Evolutionary conservation across 163 green algal species (phyloP), one percentile per base, ranked within the genome.

Genomic region (Scenedesmus sp.): DNA sequence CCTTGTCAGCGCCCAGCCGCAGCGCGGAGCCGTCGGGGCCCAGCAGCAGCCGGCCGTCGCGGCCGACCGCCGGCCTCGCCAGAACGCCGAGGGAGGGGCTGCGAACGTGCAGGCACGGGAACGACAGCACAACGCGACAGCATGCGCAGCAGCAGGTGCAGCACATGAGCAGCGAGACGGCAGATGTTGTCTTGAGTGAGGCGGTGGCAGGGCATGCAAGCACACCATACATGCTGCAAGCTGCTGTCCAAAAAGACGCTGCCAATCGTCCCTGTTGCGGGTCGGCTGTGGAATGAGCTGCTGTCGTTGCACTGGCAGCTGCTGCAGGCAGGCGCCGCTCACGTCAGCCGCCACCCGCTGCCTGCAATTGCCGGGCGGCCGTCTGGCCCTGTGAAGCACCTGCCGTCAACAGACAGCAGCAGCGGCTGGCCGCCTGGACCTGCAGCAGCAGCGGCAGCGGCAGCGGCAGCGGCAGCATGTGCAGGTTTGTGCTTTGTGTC

Each of bases 351-450:
- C 5, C 40, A 22, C 1, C 82, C 82, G 6, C 33, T n/a, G 30
- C 13, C 4, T 26, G 37, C n/a, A 4, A 87, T 51, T 37, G 44
- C 82, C 5, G 82, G 82, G 16, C 42, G 30, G 1, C 82, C 82
- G 1, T 87, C n/a, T 4, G 82, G 82, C 15, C 51, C 82, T 13
- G 42, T 46, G n/a, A 87, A 87, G 49, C 82, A 87, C 82, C 79
- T 87, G 46, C 82, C 82, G 26, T 87, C 82, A 49, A 87, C 46
- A 0, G 82, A 87, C 51, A 87, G 59, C 82, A 43, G 51, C 51
- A 87, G 46, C 82, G 53, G 82, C 46, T 68, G 22, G 37, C 82
- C 82, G 20, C 16, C 35, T 9, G 82, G 82, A 22, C 82, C 82
- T 87, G 82, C 35, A 49, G 42, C 42, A 61, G 79, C 42, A 68